Evolutionary conservation across 2,329 filamentous ascomycete genomes (phyloP), one percentile per base, ranked within the genome.

Genomic region (Fusarium abutilonis): DNA sequence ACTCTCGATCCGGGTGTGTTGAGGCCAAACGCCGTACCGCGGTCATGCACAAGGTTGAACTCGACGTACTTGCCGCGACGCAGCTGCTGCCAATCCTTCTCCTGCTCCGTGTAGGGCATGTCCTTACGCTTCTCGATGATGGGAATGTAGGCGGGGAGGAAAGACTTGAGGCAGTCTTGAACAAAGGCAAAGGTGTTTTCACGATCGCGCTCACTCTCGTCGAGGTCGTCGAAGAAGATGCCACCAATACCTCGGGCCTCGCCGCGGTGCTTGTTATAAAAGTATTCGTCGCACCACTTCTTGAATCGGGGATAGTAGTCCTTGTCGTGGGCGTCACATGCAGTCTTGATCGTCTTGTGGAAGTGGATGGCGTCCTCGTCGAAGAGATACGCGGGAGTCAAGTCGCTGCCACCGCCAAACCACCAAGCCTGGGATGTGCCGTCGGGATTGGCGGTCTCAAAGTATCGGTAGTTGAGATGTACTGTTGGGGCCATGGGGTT

Each of bases 401-500:
- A 79, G 77, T 99, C 95, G 49, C 92, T 93, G 53, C 95, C 95
- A 46, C 95, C 95, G 64, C 95, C 95, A 72, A 97, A 99, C 95
- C 95, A 99, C 94, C 95, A 99, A 8, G 93, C 90, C 64, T 94
- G 92, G 48, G 83, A 89, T 66, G 83, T 90, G 39, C 91, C 92
- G 69, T 94, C 89, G 9, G 90, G 86, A 70, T 94, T 90, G 59
- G 91, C 90, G 2, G 95, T 99, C 81, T 99, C 95, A 73, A 99
- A 99, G 79, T 99, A 99, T 54, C 95, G 88, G 82, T 98, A 98
- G 82, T 99, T 99, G 69, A 99, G 84, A 76, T 99, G 95, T 15
- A 99, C 95, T 0, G 95, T 99, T 1, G 95, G 95, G 8, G 94
- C 94, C 89, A 97, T 96, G 43, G 95, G 95, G 78, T 99, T 99